phyloP scores from a whole-genome alignment of 495 filamentous ascomycete genomes.

The Aspergillus saccharolyticus region DNA sequence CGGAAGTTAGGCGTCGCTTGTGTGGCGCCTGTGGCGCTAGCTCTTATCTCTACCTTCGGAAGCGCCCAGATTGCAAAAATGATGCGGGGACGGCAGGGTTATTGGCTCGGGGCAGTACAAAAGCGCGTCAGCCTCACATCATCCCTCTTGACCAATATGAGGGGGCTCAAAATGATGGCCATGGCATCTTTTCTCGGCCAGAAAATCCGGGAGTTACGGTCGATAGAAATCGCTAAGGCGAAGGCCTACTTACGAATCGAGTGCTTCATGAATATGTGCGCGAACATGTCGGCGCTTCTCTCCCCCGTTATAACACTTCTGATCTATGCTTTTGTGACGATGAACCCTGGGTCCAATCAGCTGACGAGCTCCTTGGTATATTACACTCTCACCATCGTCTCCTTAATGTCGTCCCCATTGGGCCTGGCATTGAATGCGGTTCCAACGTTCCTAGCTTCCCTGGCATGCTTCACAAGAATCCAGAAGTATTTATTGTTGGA shows the following conservation, averaged over 20 bases:
- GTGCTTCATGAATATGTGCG: neutral
- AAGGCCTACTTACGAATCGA: neutral
- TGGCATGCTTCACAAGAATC: neutral
- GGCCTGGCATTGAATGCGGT: neutral
- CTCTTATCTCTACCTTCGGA: slow-evolving; percentile 19
- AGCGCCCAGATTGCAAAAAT: slow-evolving; percentile 1
- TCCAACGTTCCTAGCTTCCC: neutral
- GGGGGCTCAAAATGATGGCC: slow-evolving; percentile 30
- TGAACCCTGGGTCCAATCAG: neutral
- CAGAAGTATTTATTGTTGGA: neutral
- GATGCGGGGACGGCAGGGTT: slow-evolving; percentile 25
- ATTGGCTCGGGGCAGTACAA: slow-evolving; percentile 42
- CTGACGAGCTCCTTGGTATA: neutral
- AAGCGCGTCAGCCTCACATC: slow-evolving; percentile 32
- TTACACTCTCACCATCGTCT: neutral
- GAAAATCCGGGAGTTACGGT: neutral
- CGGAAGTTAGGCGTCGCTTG: slow-evolving; percentile 37
- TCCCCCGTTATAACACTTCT: neutral
- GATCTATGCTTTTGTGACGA: neutral
- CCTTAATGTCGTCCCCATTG: neutral
- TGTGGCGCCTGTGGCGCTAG: slow-evolving; percentile 37
- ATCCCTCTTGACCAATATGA: slow-evolving; percentile 27
- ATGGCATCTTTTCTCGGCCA: neutral
- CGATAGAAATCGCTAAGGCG: neutral
- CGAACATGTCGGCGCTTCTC: neutral